Evolutionary conservation across 108 stramenopile species (phyloP).

Genomic region (Conticribra guillardii): DNA sequence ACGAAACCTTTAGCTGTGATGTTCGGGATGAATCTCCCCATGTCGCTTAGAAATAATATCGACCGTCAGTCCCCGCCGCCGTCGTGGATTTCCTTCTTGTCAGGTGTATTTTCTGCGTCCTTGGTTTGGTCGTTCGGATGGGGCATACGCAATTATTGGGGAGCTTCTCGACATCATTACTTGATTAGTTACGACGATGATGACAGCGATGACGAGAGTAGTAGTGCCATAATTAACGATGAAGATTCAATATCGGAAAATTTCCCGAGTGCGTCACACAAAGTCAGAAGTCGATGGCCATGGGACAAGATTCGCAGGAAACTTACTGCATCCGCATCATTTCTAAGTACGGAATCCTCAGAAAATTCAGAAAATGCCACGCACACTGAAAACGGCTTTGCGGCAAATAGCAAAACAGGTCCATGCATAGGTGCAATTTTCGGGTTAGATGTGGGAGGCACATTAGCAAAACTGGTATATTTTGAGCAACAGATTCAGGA

Average conservation of each 20-base stretch:
- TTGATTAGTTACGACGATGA: conserved; percentile 8
- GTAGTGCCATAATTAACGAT: background rate
- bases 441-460: conserved; percentile 94
- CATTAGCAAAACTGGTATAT: conserved; percentile 96
- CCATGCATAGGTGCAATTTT: conserved; percentile 73
- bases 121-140: conserved; percentile 25
- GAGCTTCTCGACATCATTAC: conserved; percentile 3
- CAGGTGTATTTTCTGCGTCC: conserved; percentile 25
- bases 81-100: conserved; percentile 20
- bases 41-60: background rate
- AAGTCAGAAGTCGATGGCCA: conserved; percentile 32
- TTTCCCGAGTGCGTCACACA: background rate
- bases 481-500: conserved; percentile 79
- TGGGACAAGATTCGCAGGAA: conserved; percentile 40
- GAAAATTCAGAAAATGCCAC: background rate
- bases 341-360: conserved; percentile 11
- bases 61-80: background rate
- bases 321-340: conserved; percentile 30
- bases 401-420: conserved; percentile 35
- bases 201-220: conserved; percentile 27
- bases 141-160: conserved; percentile 11
- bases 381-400: background rate
- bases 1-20: too few relatives aligned
- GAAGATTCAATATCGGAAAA: background rate
- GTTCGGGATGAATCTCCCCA: too few relatives aligned